Base-by-base conservation (phyloP, 2,329 filamentous ascomycete species). In the Cytospora piceae region DNA sequence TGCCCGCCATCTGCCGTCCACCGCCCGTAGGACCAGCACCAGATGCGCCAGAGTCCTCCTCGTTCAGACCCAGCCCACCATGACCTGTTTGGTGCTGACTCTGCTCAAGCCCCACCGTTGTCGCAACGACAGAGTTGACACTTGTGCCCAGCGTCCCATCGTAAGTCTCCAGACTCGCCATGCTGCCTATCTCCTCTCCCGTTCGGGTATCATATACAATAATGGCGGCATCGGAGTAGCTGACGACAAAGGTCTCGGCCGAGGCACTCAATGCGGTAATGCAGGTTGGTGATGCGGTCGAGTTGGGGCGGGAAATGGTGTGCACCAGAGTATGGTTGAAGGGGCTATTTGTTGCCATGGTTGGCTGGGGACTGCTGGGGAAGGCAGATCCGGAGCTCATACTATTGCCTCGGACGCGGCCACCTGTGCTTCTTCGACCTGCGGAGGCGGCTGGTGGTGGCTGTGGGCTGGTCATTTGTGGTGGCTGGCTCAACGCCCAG, bases 371-470 rank as follows among this genome's bases (percentile, higher is more conserved):
- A 14, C 91, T 93, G 69, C 88, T 94, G 65, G 94, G 91, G 79
- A 96, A 97, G 67, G 92, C 94, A 58, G 92, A 96, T 52, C 94
- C 94, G 20, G 93, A 96, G 61, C 93, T 97, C 80, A 97, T 95
- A 29, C 93, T 97, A 77, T 97, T 94, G 65, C 91, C 93, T 68
- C 94, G 85, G 62, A 94, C 88, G 71, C 93, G 92, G 27, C 93
- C 87, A 12, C 77, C 81, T 8, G 81, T 82, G 1, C 80, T 75
- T 54, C 64, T 61, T 24, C 64, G 80, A 77, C 61, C 91, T 85
- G 71, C 92, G 84, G 52, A 85, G 74, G 60, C 79, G 78, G 31
- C 81, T 77, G 31, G 88, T 14, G 31, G 88, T 14, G 90, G 88
- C 71, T 93, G 90, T 11, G 93, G 93, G 14, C 93, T 94, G 37